Evolutionary conservation across 768 basidiomycete genomes (phyloP), one percentile per base, ranked within the genome.

Genomic region (Leccinum broughii): DNA sequence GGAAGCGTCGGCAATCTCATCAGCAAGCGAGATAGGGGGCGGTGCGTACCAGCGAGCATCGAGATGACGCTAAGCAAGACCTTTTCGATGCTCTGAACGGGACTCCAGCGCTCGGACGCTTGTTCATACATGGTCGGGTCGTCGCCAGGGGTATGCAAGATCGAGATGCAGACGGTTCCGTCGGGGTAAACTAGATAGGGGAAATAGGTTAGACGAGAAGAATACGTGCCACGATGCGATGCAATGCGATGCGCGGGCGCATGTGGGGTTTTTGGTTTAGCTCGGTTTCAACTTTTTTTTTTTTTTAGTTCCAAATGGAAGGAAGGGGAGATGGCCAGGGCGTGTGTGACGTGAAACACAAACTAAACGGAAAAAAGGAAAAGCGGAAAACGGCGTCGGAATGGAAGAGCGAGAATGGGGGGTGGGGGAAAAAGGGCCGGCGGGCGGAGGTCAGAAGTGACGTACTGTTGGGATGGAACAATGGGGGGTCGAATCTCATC

Each of bases 61-160:
- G 92, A 95, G 66, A 99, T 87, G 24, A 99, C 96, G 66, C 93
- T 95, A 10, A 98, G 81, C 56, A 98, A 83, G 64, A 97, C 96
- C 76, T 97, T 98, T 78, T 98, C 92, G 15, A 99, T 92, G 68
- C 92, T 93, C 76, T 98, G 96, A 0, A 98, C 96, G n/a, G 97
- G 97, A 59, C 91, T 93, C 97, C 97, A 99, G 41, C 97, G 84
- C 70, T 99, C 97, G 20, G 91, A 93, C 0, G 95, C 93, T 66
- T 90, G 86, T 72, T 99, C 96, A 73, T 98, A 98, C 82, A 92
- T 90, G 60, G 88, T 90, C 17, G 92, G 92, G 65, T 93, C 91
- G 69, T 93, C 92, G 9, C 92, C 92, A 0, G 95, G 97, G 0
- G 93, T 89, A 72, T 99, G 97, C 24, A 99, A 77, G 70, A 99